phyloP scores from a whole-genome alignment of 371 early-diverging fungal species.

The Spiromyces aspiralis region DNA sequence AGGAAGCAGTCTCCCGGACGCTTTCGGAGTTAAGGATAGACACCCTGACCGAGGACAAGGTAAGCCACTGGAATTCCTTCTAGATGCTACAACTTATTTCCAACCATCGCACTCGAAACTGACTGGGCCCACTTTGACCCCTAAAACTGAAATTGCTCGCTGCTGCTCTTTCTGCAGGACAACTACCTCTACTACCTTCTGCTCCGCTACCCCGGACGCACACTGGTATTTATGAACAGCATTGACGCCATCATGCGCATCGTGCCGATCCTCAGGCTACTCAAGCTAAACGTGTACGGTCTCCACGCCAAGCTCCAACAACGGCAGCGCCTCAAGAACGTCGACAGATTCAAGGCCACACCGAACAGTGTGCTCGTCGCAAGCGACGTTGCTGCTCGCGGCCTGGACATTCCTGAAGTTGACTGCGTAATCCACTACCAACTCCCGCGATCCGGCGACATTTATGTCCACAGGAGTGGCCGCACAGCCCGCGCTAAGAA shows the following conservation, averaged over 20 bases:
- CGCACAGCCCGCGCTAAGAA: constrained; percentile 72
- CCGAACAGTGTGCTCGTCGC: constrained; percentile 59
- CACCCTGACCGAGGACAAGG: constrained; percentile 59
- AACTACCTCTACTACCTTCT: constrained; percentile 72
- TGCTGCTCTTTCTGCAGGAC: too few relatives aligned
- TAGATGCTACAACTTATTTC: too few relatives aligned
- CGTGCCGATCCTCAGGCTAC: constrained; percentile 56
- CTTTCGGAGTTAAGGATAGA: constrained; percentile 69
- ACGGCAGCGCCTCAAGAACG: constrained; percentile 76
- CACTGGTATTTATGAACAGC: constrained; percentile 87
- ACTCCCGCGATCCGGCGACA: constrained; percentile 63
- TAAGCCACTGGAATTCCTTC: too few relatives aligned
- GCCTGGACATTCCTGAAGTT: constrained; percentile 68
- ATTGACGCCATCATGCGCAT: constrained; percentile 81
- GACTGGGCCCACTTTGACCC: too few relatives aligned
- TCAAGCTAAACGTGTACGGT: constrained; percentile 24
- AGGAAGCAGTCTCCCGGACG: constrained; percentile 42
- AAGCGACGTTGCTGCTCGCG: constrained; percentile 84
- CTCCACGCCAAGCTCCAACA: constrained; percentile 93
- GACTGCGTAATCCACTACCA: constrained; percentile 83
- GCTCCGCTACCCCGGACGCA: constrained; percentile 73
- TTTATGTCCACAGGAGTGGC: constrained; percentile 77
- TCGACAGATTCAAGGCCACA: constrained; percentile 72
- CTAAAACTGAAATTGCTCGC: too few relatives aligned
- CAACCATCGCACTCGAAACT: too few relatives aligned